These are phyloP conservation scores for Fusarium foetens DNA, from an alignment of 2,329 filamentous ascomycete species.

Conservation along the genomic window DNA sequence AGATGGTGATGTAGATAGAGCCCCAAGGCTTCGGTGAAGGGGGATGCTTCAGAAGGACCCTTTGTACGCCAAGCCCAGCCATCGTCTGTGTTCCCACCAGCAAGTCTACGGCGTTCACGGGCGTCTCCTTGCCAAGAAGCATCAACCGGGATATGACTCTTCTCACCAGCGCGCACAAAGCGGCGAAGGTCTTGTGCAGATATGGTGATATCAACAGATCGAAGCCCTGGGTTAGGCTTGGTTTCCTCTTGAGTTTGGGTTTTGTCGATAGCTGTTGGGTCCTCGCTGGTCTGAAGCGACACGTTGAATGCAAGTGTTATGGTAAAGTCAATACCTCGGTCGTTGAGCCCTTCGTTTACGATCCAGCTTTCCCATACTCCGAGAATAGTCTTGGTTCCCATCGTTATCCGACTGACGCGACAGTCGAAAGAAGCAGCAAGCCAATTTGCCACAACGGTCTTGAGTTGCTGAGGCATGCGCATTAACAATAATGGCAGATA, in stretches of 20 bases:
- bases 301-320: slow-evolving; percentile 63
- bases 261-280: slow-evolving; percentile 9
- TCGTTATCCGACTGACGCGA: slow-evolving; percentile 60
- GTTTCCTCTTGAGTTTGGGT: slow-evolving; percentile 31
- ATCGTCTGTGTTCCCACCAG: slow-evolving; percentile 60
- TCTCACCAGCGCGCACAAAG: slow-evolving; percentile 57
- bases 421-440: slow-evolving; percentile 66
- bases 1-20: slow-evolving; percentile 63
- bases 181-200: slow-evolving; percentile 58
- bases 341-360: slow-evolving; percentile 49
- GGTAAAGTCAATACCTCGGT: slow-evolving; percentile 56
- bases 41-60: slow-evolving; percentile 37
- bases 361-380: slow-evolving; percentile 64
- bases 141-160: slow-evolving; percentile 3
- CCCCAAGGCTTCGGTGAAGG: slow-evolving; percentile 63
- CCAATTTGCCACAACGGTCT: slow-evolving; percentile 61
- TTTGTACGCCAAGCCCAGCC: slow-evolving; percentile 61
- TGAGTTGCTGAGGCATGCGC: slow-evolving; percentile 65
- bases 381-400: slow-evolving; percentile 63
- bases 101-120: slow-evolving; percentile 57
- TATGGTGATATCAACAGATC: slow-evolving; percentile 63
- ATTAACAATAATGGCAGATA: slow-evolving; percentile 63
- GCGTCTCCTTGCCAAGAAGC: slow-evolving; percentile 47
- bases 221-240: slow-evolving; percentile 45
- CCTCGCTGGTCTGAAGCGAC: slow-evolving; percentile 42